phyloP scores from a whole-genome alignment of 768 basidiomycete species.

The Xerocomellus intermedius region DNA sequence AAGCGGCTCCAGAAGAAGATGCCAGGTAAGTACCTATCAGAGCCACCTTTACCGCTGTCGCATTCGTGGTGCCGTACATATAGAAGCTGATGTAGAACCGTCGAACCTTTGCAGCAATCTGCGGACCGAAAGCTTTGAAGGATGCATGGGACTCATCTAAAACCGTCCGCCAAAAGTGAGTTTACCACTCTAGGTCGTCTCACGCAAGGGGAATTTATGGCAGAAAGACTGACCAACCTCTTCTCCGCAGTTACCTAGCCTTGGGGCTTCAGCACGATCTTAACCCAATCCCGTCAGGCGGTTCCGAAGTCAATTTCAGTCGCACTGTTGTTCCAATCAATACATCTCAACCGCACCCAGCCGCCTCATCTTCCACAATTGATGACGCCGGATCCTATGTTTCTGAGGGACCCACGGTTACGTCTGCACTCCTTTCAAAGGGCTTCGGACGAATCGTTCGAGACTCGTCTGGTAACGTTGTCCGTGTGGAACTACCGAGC shows the following conservation, averaged over 20 bases:
- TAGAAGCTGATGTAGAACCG: constrained; percentile 6
- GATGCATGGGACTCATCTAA: constrained; percentile 85
- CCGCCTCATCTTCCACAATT: not conserved
- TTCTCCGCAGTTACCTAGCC: constrained; percentile 59
- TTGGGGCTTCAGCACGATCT: constrained; percentile 72
- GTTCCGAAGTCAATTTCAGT: constrained; percentile 47
- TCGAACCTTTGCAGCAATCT: constrained; percentile 52
- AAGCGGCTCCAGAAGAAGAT: constrained; percentile 77
- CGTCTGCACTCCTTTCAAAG: constrained; percentile 44
- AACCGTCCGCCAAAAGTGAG: constrained; percentile 92
- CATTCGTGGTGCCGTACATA: not conserved
- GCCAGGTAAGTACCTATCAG: constrained; percentile 50
- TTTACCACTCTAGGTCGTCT: constrained; percentile 7
- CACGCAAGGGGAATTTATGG: not conserved
- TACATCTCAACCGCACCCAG: not conserved
- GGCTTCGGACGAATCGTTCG: constrained; percentile 82
- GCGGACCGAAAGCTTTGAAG: constrained; percentile 77
- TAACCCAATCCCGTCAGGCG: constrained; percentile 68
- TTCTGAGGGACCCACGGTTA: constrained; percentile 17
- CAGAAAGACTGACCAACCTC: not conserved
- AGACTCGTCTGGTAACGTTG: constrained; percentile 72
- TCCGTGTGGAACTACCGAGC: constrained; percentile 64
- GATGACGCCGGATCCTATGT: not conserved
- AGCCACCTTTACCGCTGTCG: not conserved
- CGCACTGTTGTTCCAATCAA: not conserved